Conservation (phyloP, 805 yeast species). For the Yarrowia divulgata region DNA sequence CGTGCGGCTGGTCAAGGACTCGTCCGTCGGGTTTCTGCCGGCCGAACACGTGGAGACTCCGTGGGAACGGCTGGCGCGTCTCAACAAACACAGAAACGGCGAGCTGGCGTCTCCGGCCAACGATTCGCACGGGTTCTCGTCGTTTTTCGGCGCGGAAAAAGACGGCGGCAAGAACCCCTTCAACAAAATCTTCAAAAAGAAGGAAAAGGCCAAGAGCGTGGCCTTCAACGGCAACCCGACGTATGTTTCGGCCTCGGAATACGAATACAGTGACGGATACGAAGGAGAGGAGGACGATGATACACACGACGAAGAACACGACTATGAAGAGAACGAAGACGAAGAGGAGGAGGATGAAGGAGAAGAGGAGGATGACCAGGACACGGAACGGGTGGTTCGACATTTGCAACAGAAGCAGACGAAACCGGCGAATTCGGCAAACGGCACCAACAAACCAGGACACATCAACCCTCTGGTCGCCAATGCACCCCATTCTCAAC, state of each 20-base stretch:
- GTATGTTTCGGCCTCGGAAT: slow-evolving; percentile 47
- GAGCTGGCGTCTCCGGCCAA: slow-evolving; percentile 50
- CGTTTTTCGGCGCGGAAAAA: slow-evolving; percentile 39
- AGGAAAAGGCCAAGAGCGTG: slow-evolving; percentile 42
- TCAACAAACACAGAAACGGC: slow-evolving; percentile 92
- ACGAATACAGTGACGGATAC: slow-evolving; percentile 45
- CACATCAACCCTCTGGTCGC: slow-evolving; percentile 11
- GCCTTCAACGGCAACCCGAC: slow-evolving; percentile 42
- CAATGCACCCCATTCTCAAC: neutral
- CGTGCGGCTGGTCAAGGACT: slow-evolving; percentile 64
- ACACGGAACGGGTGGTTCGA: slow-evolving; percentile 12
- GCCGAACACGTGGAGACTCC: slow-evolving; percentile 94
- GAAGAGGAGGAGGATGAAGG: slow-evolving; percentile 35
- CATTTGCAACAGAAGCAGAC: slow-evolving; percentile 14
- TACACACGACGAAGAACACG: slow-evolving; percentile 36
- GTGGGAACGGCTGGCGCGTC: slow-evolving; percentile 86
- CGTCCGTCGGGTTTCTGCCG: slow-evolving; percentile 91
- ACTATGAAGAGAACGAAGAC: slow-evolving; percentile 38
- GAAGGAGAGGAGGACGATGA: slow-evolving; percentile 43
- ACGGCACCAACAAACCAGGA: slow-evolving; percentile 1
- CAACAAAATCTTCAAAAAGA: slow-evolving; percentile 38
- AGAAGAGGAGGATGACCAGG: slow-evolving; percentile 22
- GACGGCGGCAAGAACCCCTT: slow-evolving; percentile 40
- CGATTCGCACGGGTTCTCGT: slow-evolving; percentile 26
- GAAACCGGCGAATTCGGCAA: too few species aligned